Percentiles rank a stretch among this genome's conserved stretches.
Evolutionary conservation across 73 alveolate genomes (phyloP).

Genomic region (Symbiodinium natans): DNA sequence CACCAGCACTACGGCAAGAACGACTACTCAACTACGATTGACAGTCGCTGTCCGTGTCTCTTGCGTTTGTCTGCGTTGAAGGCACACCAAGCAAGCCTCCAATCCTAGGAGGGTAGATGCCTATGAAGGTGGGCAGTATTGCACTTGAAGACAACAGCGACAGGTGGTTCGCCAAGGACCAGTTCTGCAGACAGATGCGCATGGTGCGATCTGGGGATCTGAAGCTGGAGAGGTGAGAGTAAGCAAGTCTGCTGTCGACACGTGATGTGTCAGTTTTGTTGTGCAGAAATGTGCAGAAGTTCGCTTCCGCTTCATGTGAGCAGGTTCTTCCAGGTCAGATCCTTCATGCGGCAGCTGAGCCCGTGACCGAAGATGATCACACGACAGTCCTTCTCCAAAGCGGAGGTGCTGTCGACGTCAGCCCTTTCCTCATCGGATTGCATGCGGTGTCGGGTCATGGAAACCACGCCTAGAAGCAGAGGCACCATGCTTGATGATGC

Average conservation of each 20-base stretch:
- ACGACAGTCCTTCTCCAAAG: slow-evolving; percentile 51
- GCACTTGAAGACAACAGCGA: too few relatives aligned
- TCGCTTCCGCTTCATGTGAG: background rate
- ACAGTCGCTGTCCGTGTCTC: too few relatives aligned
- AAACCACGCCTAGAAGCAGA: too few relatives aligned
- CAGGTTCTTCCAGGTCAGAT: slow-evolving; percentile 87
- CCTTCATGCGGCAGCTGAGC: slow-evolving; percentile 61
- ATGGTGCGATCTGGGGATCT: slow-evolving; percentile 67
- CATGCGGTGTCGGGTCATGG: background rate
- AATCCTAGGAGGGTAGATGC: too few relatives aligned
- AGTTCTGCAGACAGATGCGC: slow-evolving; percentile 12
- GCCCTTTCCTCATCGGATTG: background rate
- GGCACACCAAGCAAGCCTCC: too few relatives aligned
- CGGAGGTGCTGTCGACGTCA: slow-evolving; percentile 71
- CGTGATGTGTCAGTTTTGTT: too few relatives aligned
- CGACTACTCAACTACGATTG: too few relatives aligned
- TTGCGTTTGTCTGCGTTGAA: too few relatives aligned
- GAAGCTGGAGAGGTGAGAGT: slow-evolving; percentile 39
- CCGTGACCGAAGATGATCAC: slow-evolving; percentile 56
- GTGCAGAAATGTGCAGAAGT: too few relatives aligned
- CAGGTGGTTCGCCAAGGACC: slow-evolving; percentile 77
- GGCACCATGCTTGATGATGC: too few relatives aligned
- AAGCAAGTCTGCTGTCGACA: background rate
- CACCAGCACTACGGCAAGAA: too few relatives aligned
- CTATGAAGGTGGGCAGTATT: too few relatives aligned